Conservation (phyloP, 495 filamentous ascomycete species). For the Trypethelium eluteriae region DNA sequence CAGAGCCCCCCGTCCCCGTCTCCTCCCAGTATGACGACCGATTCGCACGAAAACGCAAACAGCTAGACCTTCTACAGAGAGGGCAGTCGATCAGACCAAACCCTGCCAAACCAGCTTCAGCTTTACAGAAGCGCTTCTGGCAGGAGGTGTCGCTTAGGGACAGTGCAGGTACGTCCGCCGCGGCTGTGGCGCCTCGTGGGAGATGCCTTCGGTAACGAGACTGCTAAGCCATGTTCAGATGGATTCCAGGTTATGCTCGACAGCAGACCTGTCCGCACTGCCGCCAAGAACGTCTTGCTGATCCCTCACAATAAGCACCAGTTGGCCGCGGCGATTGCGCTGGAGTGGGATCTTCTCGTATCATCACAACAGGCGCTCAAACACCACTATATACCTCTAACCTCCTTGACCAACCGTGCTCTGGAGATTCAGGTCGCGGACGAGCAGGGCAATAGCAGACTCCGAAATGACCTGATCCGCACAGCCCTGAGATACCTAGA, state of each 20-base stretch:
- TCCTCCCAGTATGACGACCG: conserved; percentile 45
- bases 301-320: conserved; percentile 68
- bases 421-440: conserved; percentile 67
- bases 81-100: conserved; percentile 42
- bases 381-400: conserved; percentile 81
- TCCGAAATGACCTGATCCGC: conserved; percentile 52
- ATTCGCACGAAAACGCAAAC: conserved; percentile 47
- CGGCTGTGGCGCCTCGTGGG: conserved; percentile 8
- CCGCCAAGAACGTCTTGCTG: conserved; percentile 58
- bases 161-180: conserved; percentile 40
- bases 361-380: conserved; percentile 68
- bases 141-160: conserved; percentile 63
- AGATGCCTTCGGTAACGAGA: neutral
- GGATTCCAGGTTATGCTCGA: conserved; percentile 74
- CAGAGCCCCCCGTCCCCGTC: conserved; percentile 59
- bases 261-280: conserved; percentile 67
- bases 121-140: conserved; percentile 71
- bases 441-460: conserved; percentile 38
- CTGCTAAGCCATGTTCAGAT: conserved; percentile 34
- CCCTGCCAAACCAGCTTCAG: conserved; percentile 37
- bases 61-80: conserved; percentile 46
- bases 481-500: conserved; percentile 77
- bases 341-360: conserved; percentile 85
- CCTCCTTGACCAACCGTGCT: conserved; percentile 71
- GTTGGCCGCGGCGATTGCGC: conserved; percentile 75